Conservation (phyloP, 2,329 filamentous ascomycete species). For the Xylariales sp. region DNA sequence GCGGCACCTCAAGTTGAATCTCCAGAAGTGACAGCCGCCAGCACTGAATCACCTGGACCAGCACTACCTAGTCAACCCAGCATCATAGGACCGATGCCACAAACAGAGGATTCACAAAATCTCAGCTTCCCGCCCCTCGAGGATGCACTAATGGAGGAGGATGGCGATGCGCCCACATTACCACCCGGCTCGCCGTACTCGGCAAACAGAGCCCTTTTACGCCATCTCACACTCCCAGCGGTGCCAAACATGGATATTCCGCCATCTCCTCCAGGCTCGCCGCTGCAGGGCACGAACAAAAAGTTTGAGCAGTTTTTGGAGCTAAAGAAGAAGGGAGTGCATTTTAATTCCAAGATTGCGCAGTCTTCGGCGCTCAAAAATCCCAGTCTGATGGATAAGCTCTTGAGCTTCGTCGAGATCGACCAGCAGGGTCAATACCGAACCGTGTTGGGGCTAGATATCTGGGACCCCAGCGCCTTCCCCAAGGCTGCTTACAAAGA, state of each 20-base stretch:
- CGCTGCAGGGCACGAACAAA: slow-evolving; percentile 46
- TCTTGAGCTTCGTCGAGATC: slow-evolving; percentile 62
- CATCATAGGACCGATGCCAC: slow-evolving; percentile 25
- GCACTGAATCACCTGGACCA: too few relatives aligned
- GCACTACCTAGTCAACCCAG: slow-evolving; percentile 9
- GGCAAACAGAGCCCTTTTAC: slow-evolving; percentile 57
- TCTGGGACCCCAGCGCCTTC: slow-evolving; percentile 56
- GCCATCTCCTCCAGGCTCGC: slow-evolving; percentile 63
- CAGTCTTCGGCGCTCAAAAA: slow-evolving; percentile 65
- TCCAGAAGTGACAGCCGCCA: too few relatives aligned
- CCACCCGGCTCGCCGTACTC: slow-evolving; percentile 63
- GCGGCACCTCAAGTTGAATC: too few relatives aligned
- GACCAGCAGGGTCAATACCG: slow-evolving; percentile 56
- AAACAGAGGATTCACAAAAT: slow-evolving; percentile 12
- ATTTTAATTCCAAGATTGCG: slow-evolving; percentile 74
- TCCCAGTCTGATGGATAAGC: slow-evolving; percentile 66
- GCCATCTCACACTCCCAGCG: slow-evolving; percentile 69
- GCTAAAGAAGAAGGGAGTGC: slow-evolving; percentile 70
- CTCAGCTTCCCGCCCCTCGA: slow-evolving; percentile 25
- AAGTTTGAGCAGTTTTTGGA: slow-evolving; percentile 72
- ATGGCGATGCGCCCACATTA: slow-evolving; percentile 12
- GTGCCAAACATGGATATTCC: slow-evolving; percentile 72
- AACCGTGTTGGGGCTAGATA: slow-evolving; percentile 50
- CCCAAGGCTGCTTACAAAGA: slow-evolving; percentile 51
- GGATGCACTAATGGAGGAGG: slow-evolving; percentile 21